These are phyloP conservation scores for Penicillium hesseltinei DNA, from an alignment of 2,329 filamentous ascomycete genomes.

Conservation along the genomic window DNA sequence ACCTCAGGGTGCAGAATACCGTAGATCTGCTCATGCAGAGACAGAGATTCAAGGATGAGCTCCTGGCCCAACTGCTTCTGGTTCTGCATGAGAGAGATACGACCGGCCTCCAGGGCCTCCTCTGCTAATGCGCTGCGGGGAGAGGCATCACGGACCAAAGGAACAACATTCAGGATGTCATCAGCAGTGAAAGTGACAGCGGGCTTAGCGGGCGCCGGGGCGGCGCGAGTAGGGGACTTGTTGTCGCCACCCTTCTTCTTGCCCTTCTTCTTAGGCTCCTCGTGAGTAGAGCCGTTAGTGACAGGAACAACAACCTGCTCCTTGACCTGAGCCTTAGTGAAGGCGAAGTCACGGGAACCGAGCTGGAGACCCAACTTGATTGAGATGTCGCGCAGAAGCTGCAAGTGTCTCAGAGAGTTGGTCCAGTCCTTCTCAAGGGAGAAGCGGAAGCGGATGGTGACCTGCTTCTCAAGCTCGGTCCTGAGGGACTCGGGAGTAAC, in stretches of 20 bases:
- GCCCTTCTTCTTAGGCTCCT: conserved; percentile 51
- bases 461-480: conserved; percentile 68
- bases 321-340: conserved; percentile 51
- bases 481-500: conserved; percentile 72
- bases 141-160: conserved; percentile 88
- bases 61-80: conserved; percentile 96
- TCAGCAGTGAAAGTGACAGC: conserved; percentile 71
- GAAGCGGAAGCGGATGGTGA: conserved; percentile 73
- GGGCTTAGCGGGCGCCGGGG: conserved; percentile 46
- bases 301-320: conserved; percentile 38
- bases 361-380: conserved; percentile 89
- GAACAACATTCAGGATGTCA: conserved; percentile 89
- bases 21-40: conserved; percentile 97
- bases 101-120: conserved; percentile 91
- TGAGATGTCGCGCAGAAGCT: conserved; percentile 83
- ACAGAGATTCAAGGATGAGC: conserved; percentile 89
- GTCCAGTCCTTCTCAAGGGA: conserved; percentile 68
- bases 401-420: conserved; percentile 66
- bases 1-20: conserved; percentile 96
- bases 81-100: conserved; percentile 91
- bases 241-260: conserved; percentile 57
- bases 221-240: conserved; percentile 45
- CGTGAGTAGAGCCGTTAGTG: conserved; percentile 33
- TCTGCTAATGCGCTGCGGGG: conserved; percentile 89
- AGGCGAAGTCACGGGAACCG: conserved; percentile 72